These are phyloP conservation scores for Lyophyllum atratum DNA, from an alignment of 768 basidiomycete species.

Conservation along the genomic window DNA sequence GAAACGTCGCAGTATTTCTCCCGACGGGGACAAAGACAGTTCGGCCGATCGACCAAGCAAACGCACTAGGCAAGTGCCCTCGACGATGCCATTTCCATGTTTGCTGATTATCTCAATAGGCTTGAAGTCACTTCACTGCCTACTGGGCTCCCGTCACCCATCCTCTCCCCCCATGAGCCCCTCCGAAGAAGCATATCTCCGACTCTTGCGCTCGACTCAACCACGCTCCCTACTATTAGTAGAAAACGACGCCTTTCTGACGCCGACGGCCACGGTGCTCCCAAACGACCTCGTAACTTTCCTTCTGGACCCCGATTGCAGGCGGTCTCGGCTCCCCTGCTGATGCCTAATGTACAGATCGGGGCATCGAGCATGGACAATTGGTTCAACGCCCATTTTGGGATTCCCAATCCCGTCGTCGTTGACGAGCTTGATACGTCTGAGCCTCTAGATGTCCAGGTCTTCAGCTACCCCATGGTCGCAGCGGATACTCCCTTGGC, in stretches of 20 bases:
- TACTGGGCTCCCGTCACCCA: conserved; percentile 12
- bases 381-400: conserved; percentile 35
- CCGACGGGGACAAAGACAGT: background rate
- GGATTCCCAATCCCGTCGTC: conserved; percentile 26
- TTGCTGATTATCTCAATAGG: background rate
- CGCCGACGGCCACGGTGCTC: conserved; percentile 11
- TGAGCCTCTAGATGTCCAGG: conserved; percentile 3
- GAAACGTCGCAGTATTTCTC: conserved; percentile 14
- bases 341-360: conserved; percentile 8
- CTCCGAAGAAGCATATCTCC: background rate
- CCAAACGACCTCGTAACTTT: conserved; percentile 27
- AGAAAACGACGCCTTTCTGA: conserved; percentile 42
- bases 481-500: background rate
- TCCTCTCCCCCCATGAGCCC: conserved; percentile 6
- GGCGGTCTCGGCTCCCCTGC: conserved; percentile 31
- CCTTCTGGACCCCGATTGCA: conserved; percentile 21
- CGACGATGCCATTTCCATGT: background rate
- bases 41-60: conserved; percentile 7
- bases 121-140: background rate
- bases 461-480: conserved; percentile 3
- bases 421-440: conserved; percentile 22
- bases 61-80: conserved; percentile 14
- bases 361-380: conserved; percentile 27
- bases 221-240: conserved; percentile 7
- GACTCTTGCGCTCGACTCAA: background rate